Percentiles rank a stretch among this genome's conserved stretches.
phyloP scores from a whole-genome alignment of 2,329 filamentous ascomycete species.

The Exophiala viscosa region DNA sequence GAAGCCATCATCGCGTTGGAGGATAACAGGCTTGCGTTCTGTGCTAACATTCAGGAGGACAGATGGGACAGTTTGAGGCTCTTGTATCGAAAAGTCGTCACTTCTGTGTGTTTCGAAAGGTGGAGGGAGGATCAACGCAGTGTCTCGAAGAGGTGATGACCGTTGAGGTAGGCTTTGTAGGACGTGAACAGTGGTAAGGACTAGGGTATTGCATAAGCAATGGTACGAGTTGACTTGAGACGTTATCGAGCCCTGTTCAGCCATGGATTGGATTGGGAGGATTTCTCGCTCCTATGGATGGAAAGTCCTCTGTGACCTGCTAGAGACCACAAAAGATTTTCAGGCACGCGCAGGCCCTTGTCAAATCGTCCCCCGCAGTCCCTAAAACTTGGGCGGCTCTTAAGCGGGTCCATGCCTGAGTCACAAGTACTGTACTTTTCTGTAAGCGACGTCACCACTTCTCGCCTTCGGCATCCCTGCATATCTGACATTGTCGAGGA shows the following conservation, averaged over 20 bases:
- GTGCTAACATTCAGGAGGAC: slow-evolving; percentile 49
- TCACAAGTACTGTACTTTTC: neutral
- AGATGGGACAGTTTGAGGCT: slow-evolving; percentile 27
- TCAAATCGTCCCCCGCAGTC: neutral
- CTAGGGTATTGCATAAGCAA: slow-evolving; percentile 63
- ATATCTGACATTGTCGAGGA: neutral
- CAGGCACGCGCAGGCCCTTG: neutral
- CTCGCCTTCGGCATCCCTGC: neutral
- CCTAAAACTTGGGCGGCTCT: neutral
- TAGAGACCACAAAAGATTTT: slow-evolving; percentile 2
- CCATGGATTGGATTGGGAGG: slow-evolving; percentile 3
- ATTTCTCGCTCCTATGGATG: neutral
- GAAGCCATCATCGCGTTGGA: slow-evolving; percentile 60
- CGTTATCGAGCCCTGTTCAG: slow-evolving; percentile 1
- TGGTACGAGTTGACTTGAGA: slow-evolving; percentile 43
- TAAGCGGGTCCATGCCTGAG: slow-evolving; percentile 1
- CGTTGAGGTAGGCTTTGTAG: slow-evolving; percentile 54
- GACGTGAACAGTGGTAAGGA: slow-evolving; percentile 57
- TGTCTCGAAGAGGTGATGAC: slow-evolving; percentile 47
- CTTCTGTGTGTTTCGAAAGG: slow-evolving; percentile 28
- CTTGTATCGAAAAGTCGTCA: slow-evolving; percentile 23
- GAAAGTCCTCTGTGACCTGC: neutral
- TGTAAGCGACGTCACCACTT: slow-evolving; percentile 18
- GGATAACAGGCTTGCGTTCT: slow-evolving; percentile 49
- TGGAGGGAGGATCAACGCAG: slow-evolving; percentile 57